Conservation (phyloP, 768 basidiomycete genomes). For the Russula sp. region DNA sequence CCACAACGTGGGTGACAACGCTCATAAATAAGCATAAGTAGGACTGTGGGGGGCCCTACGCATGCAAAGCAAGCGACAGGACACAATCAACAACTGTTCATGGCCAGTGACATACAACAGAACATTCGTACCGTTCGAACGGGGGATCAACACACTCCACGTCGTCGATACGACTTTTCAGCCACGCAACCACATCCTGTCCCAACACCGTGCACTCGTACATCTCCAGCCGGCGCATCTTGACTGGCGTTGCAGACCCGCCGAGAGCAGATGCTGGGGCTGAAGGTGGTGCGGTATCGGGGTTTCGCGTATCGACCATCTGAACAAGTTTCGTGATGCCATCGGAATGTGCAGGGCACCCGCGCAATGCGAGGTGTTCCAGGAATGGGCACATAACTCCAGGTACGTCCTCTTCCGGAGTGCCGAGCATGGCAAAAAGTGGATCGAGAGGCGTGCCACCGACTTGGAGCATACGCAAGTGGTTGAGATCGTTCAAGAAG, state of each 20-base stretch:
- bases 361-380: slow-evolving; percentile 50
- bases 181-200: slow-evolving; percentile 62
- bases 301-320: slow-evolving; percentile 67
- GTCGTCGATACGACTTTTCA: slow-evolving; percentile 51
- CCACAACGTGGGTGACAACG: background rate
- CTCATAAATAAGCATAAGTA: slow-evolving; percentile 24
- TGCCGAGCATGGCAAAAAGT: slow-evolving; percentile 48
- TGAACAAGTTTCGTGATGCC: slow-evolving; percentile 61
- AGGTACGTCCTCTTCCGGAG: slow-evolving; percentile 51
- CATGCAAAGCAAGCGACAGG: slow-evolving; percentile 16
- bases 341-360: slow-evolving; percentile 58
- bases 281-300: slow-evolving; percentile 34
- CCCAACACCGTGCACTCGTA: slow-evolving; percentile 59
- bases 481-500: slow-evolving; percentile 52
- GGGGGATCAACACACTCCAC: slow-evolving; percentile 56
- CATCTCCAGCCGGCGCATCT: slow-evolving; percentile 53
- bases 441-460: slow-evolving; percentile 63
- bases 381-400: slow-evolving; percentile 60
- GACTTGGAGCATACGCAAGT: slow-evolving; percentile 52
- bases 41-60: slow-evolving; percentile 22
- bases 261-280: slow-evolving; percentile 29
- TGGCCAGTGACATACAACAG: slow-evolving; percentile 21
- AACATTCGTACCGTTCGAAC: slow-evolving; percentile 35
- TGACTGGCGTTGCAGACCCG: slow-evolving; percentile 43
- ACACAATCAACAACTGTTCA: slow-evolving; percentile 16